Evolutionary conservation across 1,139 yeast genomes (phyloP), one percentile per base, ranked within the genome.

Genomic region (Spathaspora jeffriesii): DNA sequence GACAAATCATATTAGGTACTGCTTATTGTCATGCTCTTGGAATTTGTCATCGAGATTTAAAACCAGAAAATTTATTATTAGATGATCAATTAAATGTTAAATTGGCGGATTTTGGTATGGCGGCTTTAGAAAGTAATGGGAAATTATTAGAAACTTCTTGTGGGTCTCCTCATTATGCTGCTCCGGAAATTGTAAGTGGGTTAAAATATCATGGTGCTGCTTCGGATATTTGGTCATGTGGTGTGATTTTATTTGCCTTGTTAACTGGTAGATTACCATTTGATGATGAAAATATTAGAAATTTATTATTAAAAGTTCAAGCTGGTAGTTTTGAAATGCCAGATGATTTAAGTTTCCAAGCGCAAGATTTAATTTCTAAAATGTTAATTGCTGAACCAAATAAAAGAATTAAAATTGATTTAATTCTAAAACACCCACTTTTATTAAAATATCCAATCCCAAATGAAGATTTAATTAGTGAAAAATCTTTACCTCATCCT

Each of bases 101-200:
- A 59, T 81, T 87, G 55, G 96, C 95, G 7, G 96, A 87, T 65
- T 87, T 87, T 60, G 96, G 95, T 44, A 87, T 87, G 95, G 95
- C 95, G 22, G 93, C 95, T 22, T 70, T 87, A 53, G 92, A 87
- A 64, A 78, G 85, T 51, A 83, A 84, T 49, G 88, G 85, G 40
- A 83, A 81, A 63, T 67, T 87, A 48, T 69, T 87, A 47, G 91
- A 85, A 62, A 87, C 96, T 9, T 81, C 88, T 13, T 87, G 96
- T 70, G 96, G 95, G 3, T 84, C 91, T 36, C 95, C 96, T 18
- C 96, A 87, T 67, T 87, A 87, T 63, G 95, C 95, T 13, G 89
- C 95, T 7, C 96, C 96, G 1, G 96, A 87, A 68, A 87, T 87
- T 53, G 92, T 87, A 28, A 78, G 85, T 59, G 93, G 95, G 13